Evolutionary conservation across 2,329 filamentous ascomycete species (phyloP).

Genomic region (Leptographium wingfieldii): DNA sequence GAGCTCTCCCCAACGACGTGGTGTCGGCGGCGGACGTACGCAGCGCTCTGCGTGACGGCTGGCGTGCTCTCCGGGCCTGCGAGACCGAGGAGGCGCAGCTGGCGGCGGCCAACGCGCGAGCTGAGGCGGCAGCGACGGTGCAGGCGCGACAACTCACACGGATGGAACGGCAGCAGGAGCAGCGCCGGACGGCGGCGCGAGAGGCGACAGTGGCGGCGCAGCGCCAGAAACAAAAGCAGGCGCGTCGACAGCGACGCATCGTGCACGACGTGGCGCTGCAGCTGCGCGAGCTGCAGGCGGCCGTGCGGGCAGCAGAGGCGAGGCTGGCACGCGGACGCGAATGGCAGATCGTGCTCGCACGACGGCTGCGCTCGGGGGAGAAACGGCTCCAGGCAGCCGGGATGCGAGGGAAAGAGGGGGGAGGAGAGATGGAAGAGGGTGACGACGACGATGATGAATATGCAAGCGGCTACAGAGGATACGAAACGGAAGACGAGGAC

Average conservation of each 20-base stretch:
- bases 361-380: conserved; percentile 2
- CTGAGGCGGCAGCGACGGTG: not conserved
- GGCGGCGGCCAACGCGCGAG: not conserved
- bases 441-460: too few species aligned
- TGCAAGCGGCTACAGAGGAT: too few species aligned
- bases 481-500: not conserved
- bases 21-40: not conserved
- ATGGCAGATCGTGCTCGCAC: conserved; percentile 2
- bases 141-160: not conserved
- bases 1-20: not conserved
- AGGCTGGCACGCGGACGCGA: conserved; percentile 1
- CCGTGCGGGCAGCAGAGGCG: conserved; percentile 2
- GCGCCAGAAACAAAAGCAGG: not conserved
- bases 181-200: not conserved
- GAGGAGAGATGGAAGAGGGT: too few species aligned
- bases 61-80: not conserved
- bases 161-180: too few species aligned
- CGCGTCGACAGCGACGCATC: not conserved
- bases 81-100: not conserved
- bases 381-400: not conserved
- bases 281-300: conserved; percentile 12
- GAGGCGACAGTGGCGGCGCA: not conserved
- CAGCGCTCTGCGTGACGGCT: conserved; percentile 2
- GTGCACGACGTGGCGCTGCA: conserved; percentile 10
- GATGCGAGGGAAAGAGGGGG: not conserved